These are phyloP conservation scores for Ocimum tenuiflorum DNA, from an alignment of 257 asterid genomes.

Conservation along the genomic window DNA sequence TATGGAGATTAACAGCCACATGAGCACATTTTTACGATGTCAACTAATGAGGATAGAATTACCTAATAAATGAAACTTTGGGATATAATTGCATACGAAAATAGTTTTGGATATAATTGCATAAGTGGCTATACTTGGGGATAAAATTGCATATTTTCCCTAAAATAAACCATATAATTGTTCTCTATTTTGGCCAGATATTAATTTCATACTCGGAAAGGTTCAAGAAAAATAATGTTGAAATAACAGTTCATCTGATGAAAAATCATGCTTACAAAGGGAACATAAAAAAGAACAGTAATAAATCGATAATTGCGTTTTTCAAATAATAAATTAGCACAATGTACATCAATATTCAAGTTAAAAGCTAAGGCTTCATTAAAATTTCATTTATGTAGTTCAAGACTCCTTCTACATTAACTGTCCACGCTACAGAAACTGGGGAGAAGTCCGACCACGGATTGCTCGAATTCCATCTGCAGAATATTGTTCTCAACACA, in stretches of 20 bases:
- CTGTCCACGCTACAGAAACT: constrained; percentile 90
- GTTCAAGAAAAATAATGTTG: too few relatives aligned
- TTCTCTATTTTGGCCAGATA: too few relatives aligned
- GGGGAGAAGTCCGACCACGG: constrained; percentile 82
- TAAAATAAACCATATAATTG: too few relatives aligned
- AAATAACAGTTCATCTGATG: too few relatives aligned
- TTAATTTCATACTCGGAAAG: neutral
- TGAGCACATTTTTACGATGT: too few relatives aligned
- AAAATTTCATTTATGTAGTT: constrained; percentile 40
- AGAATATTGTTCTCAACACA: constrained; percentile 14
- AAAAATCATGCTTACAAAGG: constrained; percentile 7
- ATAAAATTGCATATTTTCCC: too few relatives aligned
- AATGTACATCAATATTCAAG: constrained; percentile 8
- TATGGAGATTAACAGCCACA: too few relatives aligned
- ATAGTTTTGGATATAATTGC: too few relatives aligned
- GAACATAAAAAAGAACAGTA: neutral
- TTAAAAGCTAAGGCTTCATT: constrained; percentile 48
- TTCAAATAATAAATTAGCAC: constrained; percentile 16
- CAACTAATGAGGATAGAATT: too few relatives aligned
- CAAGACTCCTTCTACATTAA: constrained; percentile 58
- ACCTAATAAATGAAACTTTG: too few relatives aligned
- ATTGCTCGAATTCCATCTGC: constrained; percentile 82
- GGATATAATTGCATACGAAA: too few relatives aligned
- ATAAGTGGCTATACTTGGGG: too few relatives aligned
- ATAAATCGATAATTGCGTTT: neutral